Evolutionary conservation across 2,329 filamentous ascomycete species (phyloP), one percentile per base, ranked within the genome.

Genomic region (Ilyonectria robusta): DNA sequence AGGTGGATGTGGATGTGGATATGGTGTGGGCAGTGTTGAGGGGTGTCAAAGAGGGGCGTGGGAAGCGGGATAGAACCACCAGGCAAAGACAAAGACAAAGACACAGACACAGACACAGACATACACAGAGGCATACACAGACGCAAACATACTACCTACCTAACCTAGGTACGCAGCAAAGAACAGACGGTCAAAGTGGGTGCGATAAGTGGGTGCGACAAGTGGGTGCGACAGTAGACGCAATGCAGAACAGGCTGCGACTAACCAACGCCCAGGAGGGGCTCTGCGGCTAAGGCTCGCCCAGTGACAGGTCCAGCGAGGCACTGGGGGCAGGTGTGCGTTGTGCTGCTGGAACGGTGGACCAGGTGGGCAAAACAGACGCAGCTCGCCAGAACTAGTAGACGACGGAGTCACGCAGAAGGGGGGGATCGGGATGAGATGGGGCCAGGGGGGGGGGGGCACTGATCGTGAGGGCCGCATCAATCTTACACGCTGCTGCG

Each of bases 241-340:
- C 48, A 33, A 35, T 53, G 50, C 50, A 53, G n/a, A 37, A 17
- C 29, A 31, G 50, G 29, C 50, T 53, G 31, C 50, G 19, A 53
- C 50, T 37, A 37, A 35, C 40, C 40, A 56, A 42, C 29, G 44
- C 44, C 31, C 29, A 53, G 62, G 61, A 69, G 68, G 68, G 68
- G 65, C 63, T 70, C 70, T 74, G 70, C 72, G 70, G 68, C 68
- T 73, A 74, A 66, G 64, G 69, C 70, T 65, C 68, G 56, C 63
- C 58, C 26, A 70, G 72, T 71, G 68, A 72, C 66, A 71, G 63
- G 65, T 58, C 58, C 62, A 61, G 37, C 57, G 50, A 60, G 53
- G 57, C 44, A 50, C 29, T n/a, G 54, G 47, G 53, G 61, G 21
- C 33, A 21, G 33, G 40, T 21, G 59, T 55, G 55, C 48, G 50